These are phyloP conservation scores for Aquilaria agallochum DNA, from an alignment of 441 rosid genomes.

Conservation along the genomic window DNA sequence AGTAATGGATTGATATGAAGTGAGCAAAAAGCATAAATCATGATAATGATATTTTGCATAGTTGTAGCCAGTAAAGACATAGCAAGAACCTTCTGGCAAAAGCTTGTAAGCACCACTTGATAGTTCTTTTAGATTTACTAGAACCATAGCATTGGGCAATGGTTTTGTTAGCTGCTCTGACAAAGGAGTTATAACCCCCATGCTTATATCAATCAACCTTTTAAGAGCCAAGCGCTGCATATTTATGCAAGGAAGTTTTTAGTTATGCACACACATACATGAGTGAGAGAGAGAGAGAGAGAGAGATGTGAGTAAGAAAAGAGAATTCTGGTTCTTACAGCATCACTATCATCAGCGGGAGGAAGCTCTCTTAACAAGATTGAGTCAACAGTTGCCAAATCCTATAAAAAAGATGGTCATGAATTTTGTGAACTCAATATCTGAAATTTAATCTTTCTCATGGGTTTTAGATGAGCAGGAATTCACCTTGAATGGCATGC, in stretches of 20 bases:
- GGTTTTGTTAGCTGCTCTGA: constrained; percentile 96
- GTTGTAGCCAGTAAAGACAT: background rate
- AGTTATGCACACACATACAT: background rate
- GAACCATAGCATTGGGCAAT: constrained; percentile 85
- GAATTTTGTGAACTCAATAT: constrained; percentile 11
- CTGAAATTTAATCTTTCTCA: constrained; percentile 4
- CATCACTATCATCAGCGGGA: constrained; percentile 69
- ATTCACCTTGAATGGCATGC: constrained; percentile 86
- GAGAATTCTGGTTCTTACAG: constrained; percentile 51
- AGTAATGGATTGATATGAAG: constrained; percentile 8
- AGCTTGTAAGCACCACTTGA: constrained; percentile 87
- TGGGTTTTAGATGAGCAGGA: constrained; percentile 13
- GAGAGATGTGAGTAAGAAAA: background rate
- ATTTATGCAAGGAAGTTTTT: constrained; percentile 12
- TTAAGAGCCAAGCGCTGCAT: constrained; percentile 86
- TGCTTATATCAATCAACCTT: constrained; percentile 82
- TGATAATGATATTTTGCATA: background rate
- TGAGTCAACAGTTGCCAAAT: constrained; percentile 84
- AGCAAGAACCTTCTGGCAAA: constrained; percentile 73
- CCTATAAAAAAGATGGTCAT: constrained; percentile 35
- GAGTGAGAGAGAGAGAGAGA: background rate
- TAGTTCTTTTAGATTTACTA: constrained; percentile 86
- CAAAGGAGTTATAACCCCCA: constrained; percentile 89
- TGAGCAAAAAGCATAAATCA: constrained; percentile 4
- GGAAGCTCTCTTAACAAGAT: constrained; percentile 78